Conservation (phyloP, 139 green algal genomes). For the Yamagishiella unicocca region DNA sequence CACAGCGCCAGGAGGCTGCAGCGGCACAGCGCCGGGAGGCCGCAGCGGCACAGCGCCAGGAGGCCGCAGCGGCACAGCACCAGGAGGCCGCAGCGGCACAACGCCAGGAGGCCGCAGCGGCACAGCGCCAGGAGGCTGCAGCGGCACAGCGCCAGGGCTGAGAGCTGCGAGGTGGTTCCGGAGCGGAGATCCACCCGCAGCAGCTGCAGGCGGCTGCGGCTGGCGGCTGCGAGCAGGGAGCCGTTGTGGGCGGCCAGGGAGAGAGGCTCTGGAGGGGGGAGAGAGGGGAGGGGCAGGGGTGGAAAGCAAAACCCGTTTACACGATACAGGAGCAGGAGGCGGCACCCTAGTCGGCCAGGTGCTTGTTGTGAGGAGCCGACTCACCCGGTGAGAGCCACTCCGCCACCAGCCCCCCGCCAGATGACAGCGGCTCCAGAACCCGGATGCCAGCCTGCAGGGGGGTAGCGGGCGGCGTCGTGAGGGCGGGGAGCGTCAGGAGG, state of each 20-base stretch:
- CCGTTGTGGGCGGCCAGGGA: slow-evolving; percentile 25
- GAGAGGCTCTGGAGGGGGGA: not conserved
- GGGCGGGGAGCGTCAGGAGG: not conserved
- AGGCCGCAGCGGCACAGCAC: too few relatives aligned
- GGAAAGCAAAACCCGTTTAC: too few relatives aligned
- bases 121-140: not conserved
- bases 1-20: too few relatives aligned
- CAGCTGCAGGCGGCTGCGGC: slow-evolving; percentile 3
- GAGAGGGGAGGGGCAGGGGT: not conserved
- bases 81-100: too few relatives aligned
- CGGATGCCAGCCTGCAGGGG: slow-evolving; percentile 28
- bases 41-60: too few relatives aligned
- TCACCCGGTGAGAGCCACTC: slow-evolving; percentile 36
- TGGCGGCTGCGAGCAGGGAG: slow-evolving; percentile 36
- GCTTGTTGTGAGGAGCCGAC: not conserved
- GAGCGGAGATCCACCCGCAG: not conserved
- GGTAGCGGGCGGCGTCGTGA: not conserved
- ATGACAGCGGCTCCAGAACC: slow-evolving; percentile 26
- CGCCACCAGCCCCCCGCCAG: not conserved
- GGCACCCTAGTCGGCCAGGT: not conserved
- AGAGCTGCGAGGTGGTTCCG: slow-evolving; percentile 47
- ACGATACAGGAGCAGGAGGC: too few relatives aligned
- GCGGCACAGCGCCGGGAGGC: too few relatives aligned
- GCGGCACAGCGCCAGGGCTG: slow-evolving; percentile 6
- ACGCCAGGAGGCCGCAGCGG: too few relatives aligned